phyloP scores from a whole-genome alignment of 1,284 basidiomycete genomes.

The Irpex sp. region DNA sequence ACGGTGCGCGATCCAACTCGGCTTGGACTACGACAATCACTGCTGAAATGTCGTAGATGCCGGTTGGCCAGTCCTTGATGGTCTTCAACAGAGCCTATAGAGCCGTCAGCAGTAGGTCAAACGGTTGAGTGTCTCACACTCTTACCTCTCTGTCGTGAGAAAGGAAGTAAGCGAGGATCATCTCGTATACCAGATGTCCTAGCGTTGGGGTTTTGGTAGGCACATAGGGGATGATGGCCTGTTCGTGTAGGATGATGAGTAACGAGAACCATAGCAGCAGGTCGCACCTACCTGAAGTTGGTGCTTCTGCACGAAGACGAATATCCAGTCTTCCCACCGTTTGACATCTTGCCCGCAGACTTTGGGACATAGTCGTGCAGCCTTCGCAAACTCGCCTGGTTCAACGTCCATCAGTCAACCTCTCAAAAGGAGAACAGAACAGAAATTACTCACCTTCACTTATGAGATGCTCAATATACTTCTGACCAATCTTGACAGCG shows the following conservation, averaged over 20 bases:
- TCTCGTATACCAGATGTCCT: conserved; percentile 87
- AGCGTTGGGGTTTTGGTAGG: conserved; percentile 83
- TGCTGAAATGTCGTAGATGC: conserved; percentile 85
- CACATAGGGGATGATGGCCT: conserved; percentile 84
- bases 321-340: conserved; percentile 95
- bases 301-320: conserved; percentile 82
- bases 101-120: not conserved
- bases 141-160: conserved; percentile 72
- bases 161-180: conserved; percentile 89
- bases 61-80: conserved; percentile 85
- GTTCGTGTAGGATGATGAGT: conserved; percentile 25
- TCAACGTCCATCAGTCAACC: not conserved
- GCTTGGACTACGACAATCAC: conserved; percentile 88
- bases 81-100: conserved; percentile 70
- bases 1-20: conserved; percentile 65
- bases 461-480: conserved; percentile 81
- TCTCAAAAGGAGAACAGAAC: not conserved
- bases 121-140: not conserved
- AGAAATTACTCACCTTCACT: conserved; percentile 51
- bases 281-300: conserved; percentile 64
- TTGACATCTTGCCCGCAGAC: conserved; percentile 79
- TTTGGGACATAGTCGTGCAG: conserved; percentile 83
- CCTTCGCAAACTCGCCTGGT: conserved; percentile 76
- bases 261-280: not conserved
- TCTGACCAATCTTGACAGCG: conserved; percentile 76